These are phyloP conservation scores for Candida sanyiensis DNA, from an alignment of 805 yeast species.

Conservation along the genomic window DNA sequence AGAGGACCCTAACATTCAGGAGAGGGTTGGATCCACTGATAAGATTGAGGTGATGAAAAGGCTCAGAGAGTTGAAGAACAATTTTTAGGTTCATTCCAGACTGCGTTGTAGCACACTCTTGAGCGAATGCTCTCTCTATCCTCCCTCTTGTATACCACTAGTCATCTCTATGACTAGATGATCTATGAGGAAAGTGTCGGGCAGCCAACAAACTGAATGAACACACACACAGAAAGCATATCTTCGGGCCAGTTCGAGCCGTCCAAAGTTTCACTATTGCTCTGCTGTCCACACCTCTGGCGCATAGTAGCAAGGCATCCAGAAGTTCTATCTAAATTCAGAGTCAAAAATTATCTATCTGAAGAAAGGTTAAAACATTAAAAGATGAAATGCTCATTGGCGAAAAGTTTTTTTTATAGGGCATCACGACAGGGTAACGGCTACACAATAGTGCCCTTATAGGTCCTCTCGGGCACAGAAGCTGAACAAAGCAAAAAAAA, in stretches of 20 bases:
- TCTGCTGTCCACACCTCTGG: constrained; percentile 49
- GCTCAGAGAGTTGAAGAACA: constrained; percentile 75
- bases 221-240: not conserved
- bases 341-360: constrained; percentile 30
- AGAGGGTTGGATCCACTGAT: constrained; percentile 48
- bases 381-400: not conserved
- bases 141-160: not conserved
- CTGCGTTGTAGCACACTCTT: not conserved
- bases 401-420: constrained; percentile 10
- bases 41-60: constrained; percentile 59
- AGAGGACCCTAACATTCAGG: constrained; percentile 54
- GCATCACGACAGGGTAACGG: constrained; percentile 3
- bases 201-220: constrained; percentile 5
- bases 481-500: too few relatives aligned
- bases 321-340: constrained; percentile 38
- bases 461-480: too few relatives aligned
- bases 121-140: not conserved
- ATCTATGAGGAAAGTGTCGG: not conserved
- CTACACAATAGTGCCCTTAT: too few relatives aligned
- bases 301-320: constrained; percentile 26
- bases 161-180: not conserved
- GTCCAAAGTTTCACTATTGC: constrained; percentile 29
- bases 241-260: constrained; percentile 4
- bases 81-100: constrained; percentile 4
- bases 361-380: constrained; percentile 18